Base-by-base conservation (phyloP, 179 eudicot genomes). In the Drosera spatulata region DNA sequence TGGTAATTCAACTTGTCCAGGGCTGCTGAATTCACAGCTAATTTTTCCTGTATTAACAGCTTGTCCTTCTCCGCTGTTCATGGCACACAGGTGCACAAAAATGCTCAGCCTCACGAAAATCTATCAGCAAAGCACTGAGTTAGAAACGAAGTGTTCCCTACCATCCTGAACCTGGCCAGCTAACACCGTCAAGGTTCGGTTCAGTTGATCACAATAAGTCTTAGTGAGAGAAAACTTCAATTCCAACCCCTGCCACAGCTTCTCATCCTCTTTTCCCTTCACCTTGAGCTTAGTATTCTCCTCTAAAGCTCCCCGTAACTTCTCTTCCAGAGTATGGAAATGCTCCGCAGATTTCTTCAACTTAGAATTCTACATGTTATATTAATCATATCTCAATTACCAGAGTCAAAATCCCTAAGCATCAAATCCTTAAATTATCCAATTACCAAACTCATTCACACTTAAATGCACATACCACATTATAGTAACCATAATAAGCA, bases 261-360 rank as follows among this genome's bases (percentile, higher is more conserved):
- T 93, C 69, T 86, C 94, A 67, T 90, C 94, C 68, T 86, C 97
- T 70, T 87, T 85, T 73, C 83, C 88, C 82, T 81, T 84, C 72
- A 80, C 94, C 77, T 83, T 90, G 53, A 93, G 81, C 80, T 83
- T 83, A 22, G 94, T 88, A 66, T 90, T 90, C 75, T 93, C 95
- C 53, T 90, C 90, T 62, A 75, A 71, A 10, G 95, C 90, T 59
- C 68, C 69, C 69, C 85, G 95, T 61, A 93, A 75, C 70, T 84
- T 93, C 72, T 83, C 91, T 72, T 90, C 99, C 61, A 90, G 61
- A 50, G 61, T 58, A 53, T 65, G 77, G 56, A 90, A 75, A 57
- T 85, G 72, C 68, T 90, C 99, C 9, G 81, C 53, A 38, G 90
- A 72, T 62, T 85, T 93, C 80, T 83, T 86, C 73, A 86, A 65